Percentiles rank a stretch among this genome's conserved stretches.
These are phyloP conservation scores for Sarocladium brachiariae DNA, from an alignment of 2,329 filamentous ascomycete species.

Conservation along the genomic window DNA sequence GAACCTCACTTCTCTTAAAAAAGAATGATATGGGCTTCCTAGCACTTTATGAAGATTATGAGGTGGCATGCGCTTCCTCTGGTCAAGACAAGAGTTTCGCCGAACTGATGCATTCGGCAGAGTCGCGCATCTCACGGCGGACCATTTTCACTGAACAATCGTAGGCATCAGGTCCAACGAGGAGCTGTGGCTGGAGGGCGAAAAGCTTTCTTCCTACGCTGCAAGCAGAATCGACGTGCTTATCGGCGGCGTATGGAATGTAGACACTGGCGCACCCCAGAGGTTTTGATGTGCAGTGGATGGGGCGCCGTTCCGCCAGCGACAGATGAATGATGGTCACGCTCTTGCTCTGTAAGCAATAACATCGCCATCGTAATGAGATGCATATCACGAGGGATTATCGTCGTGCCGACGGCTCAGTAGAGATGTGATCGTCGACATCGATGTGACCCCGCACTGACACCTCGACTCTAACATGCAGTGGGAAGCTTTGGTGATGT, in stretches of 20 bases:
- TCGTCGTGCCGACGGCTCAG: not conserved
- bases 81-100: not conserved
- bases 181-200: not conserved
- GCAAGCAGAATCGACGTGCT: not conserved
- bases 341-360: not conserved
- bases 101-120: not conserved
- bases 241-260: not conserved
- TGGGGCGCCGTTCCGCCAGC: no score
- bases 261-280: not conserved
- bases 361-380: not conserved
- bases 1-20: constrained; percentile 1
- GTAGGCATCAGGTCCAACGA: not conserved
- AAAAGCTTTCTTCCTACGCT: not conserved
- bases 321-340: not conserved
- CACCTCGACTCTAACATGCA: not conserved
- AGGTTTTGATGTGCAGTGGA: not conserved
- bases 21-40: constrained; percentile 9
- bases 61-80: not conserved
- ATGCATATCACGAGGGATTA: not conserved
- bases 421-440: not conserved
- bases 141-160: not conserved
- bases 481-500: constrained; percentile 4
- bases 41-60: not conserved
- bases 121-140: not conserved
- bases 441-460: constrained; percentile 1